phyloP scores from a whole-genome alignment of 768 basidiomycete species.

The Lactarius hengduanensis region DNA sequence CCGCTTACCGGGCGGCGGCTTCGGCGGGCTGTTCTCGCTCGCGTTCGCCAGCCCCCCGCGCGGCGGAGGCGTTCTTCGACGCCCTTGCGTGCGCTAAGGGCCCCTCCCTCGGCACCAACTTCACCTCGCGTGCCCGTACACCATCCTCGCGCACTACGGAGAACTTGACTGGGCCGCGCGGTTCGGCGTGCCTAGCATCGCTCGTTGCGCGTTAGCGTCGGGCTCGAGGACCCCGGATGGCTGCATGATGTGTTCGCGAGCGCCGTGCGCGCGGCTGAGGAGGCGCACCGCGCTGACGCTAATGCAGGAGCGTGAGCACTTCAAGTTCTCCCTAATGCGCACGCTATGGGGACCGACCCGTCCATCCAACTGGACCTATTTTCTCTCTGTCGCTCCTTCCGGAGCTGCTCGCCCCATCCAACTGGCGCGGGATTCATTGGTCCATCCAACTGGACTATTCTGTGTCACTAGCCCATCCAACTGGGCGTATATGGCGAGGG shows the following conservation, averaged over 20 bases:
- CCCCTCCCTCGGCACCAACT: slow-evolving; percentile 91
- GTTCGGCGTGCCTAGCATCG: slow-evolving; percentile 80
- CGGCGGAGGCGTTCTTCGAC: slow-evolving; percentile 83
- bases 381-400: not conserved
- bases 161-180: slow-evolving; percentile 91
- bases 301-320: slow-evolving; percentile 1
- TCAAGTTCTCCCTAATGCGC: not conserved
- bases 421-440: slow-evolving; percentile 9
- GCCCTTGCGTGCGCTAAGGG: slow-evolving; percentile 82
- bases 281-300: slow-evolving; percentile 19
- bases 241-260: slow-evolving; percentile 57
- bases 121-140: slow-evolving; percentile 95
- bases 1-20: slow-evolving; percentile 45
- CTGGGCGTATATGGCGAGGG: slow-evolving; percentile 17
- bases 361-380: slow-evolving; percentile 27
- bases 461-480: slow-evolving; percentile 24
- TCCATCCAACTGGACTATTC: slow-evolving; percentile 16
- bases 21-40: slow-evolving; percentile 84
- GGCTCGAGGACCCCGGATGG: slow-evolving; percentile 68
- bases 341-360: not conserved
- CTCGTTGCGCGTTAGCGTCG: slow-evolving; percentile 92
- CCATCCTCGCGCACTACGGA: slow-evolving; percentile 83
- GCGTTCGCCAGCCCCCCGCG: slow-evolving; percentile 68
- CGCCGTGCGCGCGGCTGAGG: slow-evolving; percentile 77
- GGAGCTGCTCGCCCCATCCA: slow-evolving; percentile 10